Evolutionary conservation across 1,284 basidiomycete species (phyloP), one percentile per base, ranked within the genome.

Genomic region (Sporisorium sorghi): DNA sequence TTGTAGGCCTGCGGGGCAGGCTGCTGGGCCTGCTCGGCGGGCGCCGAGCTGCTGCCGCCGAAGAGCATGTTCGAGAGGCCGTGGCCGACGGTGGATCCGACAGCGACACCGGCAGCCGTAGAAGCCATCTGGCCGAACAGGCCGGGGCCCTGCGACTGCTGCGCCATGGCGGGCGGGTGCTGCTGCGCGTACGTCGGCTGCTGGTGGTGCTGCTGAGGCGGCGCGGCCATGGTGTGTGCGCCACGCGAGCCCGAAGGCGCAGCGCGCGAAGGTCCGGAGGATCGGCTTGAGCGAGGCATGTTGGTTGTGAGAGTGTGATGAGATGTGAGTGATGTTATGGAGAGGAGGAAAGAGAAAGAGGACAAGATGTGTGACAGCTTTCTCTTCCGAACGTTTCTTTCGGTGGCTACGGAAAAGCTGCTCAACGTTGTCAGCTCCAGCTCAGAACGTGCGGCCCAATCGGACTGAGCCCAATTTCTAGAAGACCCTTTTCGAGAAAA

Each of bases 31-130:
- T 82, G 81, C 52, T 84, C 80, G 26, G 78, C 78, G 30, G 71
- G 77, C 11, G 51, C 79, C 40, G 81, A 77, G 43, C 85, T 79
- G 37, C 87, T 85, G 58, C 90, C 89, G 49, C 92, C 93, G 76
- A 94, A 94, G 60, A 94, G 88, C 91, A 94, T 92, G 84, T 85
- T 88, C 51, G 91, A 92, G 69, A 94, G 83, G 37, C 92, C 93
- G 80, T 94, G 92, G 49, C 93, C 92, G 69, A 94, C 88, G 53
- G 90, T 87, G 15, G 91, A 93, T 44, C 92, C 92, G 54, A 92
- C 87, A 7, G 93, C 93, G 42, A 94, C 93, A 69, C 91, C 92
- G 58, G 92, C 92, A 28, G 92, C 92, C 8, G 93, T 94, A 15
- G 92, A 92, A 57, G 92, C 93, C 92, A 94, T 94, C 84, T 83